Conservation (phyloP, 768 basidiomycete species). For the Hirschioporus abietinus region DNA sequence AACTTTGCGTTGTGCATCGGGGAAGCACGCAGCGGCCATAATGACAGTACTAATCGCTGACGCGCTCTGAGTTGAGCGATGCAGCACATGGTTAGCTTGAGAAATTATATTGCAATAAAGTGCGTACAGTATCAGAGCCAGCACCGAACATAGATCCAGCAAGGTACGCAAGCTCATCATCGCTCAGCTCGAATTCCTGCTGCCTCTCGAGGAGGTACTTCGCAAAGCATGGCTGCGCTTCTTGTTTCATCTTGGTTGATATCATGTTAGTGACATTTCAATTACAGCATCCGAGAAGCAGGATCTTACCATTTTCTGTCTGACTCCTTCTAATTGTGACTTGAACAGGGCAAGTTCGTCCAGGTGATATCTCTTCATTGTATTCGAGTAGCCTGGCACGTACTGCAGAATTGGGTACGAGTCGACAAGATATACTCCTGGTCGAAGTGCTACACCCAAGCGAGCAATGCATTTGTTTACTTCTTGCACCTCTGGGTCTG, state of each 20-base stretch:
- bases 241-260: constrained; percentile 28
- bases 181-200: constrained; percentile 44
- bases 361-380: constrained; percentile 48
- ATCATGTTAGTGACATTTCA: constrained; percentile 21
- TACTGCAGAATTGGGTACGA: constrained; percentile 34
- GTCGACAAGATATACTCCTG: constrained; percentile 32
- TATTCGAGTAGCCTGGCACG: constrained; percentile 57
- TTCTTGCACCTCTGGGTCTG: constrained; percentile 29
- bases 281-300: neutral
- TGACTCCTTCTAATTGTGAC: constrained; percentile 42
- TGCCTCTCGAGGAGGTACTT: constrained; percentile 56
- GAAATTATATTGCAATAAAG: neutral
- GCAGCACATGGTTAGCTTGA: neutral
- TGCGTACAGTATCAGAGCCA: constrained; percentile 52
- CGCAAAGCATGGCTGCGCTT: constrained; percentile 38
- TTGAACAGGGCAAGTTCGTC: constrained; percentile 55
- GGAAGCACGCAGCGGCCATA: constrained; percentile 54
- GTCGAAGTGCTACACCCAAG: constrained; percentile 31
- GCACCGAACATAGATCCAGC: constrained; percentile 63
- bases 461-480: constrained; percentile 30
- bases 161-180: constrained; percentile 57
- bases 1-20: constrained; percentile 43
- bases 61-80: constrained; percentile 32
- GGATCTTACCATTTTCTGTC: constrained; percentile 35
- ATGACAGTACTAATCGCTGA: constrained; percentile 50